Base-by-base conservation (phyloP, 352 stramenopile genomes). In the Phytopythium helicoides region DNA sequence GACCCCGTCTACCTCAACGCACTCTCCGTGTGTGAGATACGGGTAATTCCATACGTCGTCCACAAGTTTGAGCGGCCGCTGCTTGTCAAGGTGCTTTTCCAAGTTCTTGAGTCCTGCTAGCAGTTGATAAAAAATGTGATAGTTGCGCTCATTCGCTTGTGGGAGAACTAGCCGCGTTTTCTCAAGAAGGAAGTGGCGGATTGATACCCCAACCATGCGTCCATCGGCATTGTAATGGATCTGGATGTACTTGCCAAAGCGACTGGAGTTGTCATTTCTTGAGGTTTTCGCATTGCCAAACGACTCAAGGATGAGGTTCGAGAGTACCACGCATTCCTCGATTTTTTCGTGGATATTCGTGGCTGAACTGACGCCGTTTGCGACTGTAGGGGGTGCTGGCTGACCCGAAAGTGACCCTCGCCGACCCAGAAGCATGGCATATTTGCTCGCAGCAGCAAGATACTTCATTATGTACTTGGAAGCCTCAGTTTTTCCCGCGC, bases 391-490 rank as follows among this genome's bases (percentile, higher is more conserved):
- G 3, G 38, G 45, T 1, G 52, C 64, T 19, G 52, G 37, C 15
- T 57, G 7, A 38, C 53, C 22, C 10, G 48, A 56, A 0, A 52
- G 34, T 14, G 47, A 52, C 0, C 47, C 47, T 2, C 47, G 47
- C 19, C 47, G 47, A 1, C 47, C 47, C 2, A 42, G 47, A 19
- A 52, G 47, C 47, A 52, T 52, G 3, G 60, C 73, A 40, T 86
- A 79, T 25, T 87, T 84, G 54, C 83, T 93, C 3, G 81, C 81
- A 1, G 81, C 85, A 5, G 84, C 81, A 10, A 94, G 71, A 46
- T 95, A 91, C 47, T 94, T 92, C 81, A 92, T 90, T 12, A 92
- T 89, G 57, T 97, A 96, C 68, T 98, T 98, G 37, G 91, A 97
- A 3, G 91, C 96, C 60, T 98, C 92, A 0, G 94, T 98, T 70